A percentile compares a stretch with the other conserved stretches of the same genome.
Evolutionary conservation across 768 basidiomycete species (phyloP).

Genomic region (Tricholoma furcatifolium): DNA sequence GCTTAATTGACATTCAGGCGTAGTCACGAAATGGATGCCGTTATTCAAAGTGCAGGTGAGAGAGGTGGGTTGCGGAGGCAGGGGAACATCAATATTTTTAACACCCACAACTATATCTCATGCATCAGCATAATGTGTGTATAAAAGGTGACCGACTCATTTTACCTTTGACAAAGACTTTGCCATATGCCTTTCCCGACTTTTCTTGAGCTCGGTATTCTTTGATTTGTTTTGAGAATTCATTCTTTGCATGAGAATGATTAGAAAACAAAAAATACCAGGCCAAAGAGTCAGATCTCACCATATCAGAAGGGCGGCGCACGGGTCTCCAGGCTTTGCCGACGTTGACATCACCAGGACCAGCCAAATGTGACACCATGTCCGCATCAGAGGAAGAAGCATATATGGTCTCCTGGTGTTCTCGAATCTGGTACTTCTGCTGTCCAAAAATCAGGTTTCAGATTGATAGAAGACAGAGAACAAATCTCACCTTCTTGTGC

Average conservation of each 20-base stretch:
- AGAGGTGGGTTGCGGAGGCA: conserved; percentile 73
- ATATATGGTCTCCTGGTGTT: conserved; percentile 75
- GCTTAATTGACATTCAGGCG: conserved; percentile 68
- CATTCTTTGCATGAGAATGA: conserved; percentile 57
- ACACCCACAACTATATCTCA: conserved; percentile 66
- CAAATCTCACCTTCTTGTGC: conserved; percentile 41
- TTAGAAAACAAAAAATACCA: conserved; percentile 8
- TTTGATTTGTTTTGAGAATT: conserved; percentile 88
- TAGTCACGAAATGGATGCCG: conserved; percentile 94
- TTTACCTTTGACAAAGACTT: conserved; percentile 91
- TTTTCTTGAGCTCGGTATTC: conserved; percentile 78
- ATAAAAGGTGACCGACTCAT: conserved; percentile 2
- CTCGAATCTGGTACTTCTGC: conserved; percentile 80
- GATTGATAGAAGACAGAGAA: conserved; percentile 2
- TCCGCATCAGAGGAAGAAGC: conserved; percentile 76
- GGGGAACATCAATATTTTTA: conserved; percentile 69
- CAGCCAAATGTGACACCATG: conserved; percentile 65
- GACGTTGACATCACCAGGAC: conserved; percentile 79
- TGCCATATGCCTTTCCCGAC: conserved; percentile 80
- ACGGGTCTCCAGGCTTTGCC: conserved; percentile 88
- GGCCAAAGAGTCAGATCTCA: conserved; percentile 31
- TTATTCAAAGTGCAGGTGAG: conserved; percentile 92
- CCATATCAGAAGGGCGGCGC: conserved; percentile 92
- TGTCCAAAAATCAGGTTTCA: conserved; percentile 13
- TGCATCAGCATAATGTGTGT: not conserved